phyloP scores from a whole-genome alignment of 345 rosid genomes.

The Psidium guajava region DNA sequence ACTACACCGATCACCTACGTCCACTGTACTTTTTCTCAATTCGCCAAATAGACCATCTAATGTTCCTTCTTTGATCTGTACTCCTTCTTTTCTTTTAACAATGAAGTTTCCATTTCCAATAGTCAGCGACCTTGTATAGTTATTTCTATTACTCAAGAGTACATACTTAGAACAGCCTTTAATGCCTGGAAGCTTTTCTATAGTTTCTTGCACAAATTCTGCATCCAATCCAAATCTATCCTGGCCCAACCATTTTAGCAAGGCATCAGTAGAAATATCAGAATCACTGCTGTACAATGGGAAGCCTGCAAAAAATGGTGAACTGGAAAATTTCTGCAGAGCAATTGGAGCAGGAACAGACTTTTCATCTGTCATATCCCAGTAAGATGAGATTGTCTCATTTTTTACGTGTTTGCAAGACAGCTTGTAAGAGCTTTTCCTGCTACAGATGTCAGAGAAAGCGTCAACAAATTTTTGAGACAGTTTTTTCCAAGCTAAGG shows the following conservation, averaged over 20 bases:
- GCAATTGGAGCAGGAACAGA: conserved; percentile 16
- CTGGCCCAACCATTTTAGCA: conserved; percentile 67
- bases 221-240: conserved; percentile 90
- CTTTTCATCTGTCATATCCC: conserved; percentile 28
- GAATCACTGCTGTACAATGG: conserved; percentile 27
- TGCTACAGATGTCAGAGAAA: conserved; percentile 30
- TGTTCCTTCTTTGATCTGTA: conserved; percentile 17
- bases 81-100: conserved; percentile 35
- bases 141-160: conserved; percentile 41
- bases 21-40: conserved; percentile 38
- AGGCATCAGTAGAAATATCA: conserved; percentile 25
- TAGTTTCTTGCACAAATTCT: conserved; percentile 81
- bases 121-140: conserved; percentile 29
- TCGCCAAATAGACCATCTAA: conserved; percentile 26
- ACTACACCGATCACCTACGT: conserved; percentile 13
- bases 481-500: conserved; percentile 67
- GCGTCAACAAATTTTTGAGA: conserved; percentile 51
- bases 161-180: conserved; percentile 58
- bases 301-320: conserved; percentile 17
- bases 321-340: conserved; percentile 58
- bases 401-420: conserved; percentile 57
- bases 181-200: conserved; percentile 70
- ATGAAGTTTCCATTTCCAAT: conserved; percentile 56
- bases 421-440: conserved; percentile 32
- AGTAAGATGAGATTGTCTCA: conserved; percentile 19